phyloP scores from a whole-genome alignment of 768 basidiomycete species.

The Phaeotremella fagi region DNA sequence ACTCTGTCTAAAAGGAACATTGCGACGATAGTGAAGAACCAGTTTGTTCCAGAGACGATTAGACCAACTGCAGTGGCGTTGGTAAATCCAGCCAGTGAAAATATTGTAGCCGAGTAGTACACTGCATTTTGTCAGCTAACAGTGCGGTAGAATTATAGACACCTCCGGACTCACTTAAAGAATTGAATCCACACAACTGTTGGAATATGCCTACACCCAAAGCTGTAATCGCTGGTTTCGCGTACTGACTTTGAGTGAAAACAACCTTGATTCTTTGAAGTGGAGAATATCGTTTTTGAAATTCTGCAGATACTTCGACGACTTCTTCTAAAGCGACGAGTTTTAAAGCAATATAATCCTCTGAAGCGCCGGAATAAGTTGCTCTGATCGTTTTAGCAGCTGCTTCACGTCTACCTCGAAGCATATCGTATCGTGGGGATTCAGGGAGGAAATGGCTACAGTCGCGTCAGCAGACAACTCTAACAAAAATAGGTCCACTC shows the following conservation, averaged over 20 bases:
- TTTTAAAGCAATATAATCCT: conserved; percentile 25
- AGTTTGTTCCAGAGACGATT: conserved; percentile 31
- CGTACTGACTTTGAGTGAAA: conserved; percentile 19
- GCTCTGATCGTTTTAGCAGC: conserved; percentile 16
- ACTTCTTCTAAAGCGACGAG: conserved; percentile 24
- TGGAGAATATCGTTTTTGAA: conserved; percentile 9
- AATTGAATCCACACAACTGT: conserved; percentile 38
- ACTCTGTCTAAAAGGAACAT: conserved; percentile 32
- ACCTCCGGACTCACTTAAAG: conserved; percentile 15
- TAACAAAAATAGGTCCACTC: background rate
- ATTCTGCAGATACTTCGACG: conserved; percentile 12
- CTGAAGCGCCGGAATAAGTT: conserved; percentile 7
- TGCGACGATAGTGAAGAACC: conserved; percentile 30
- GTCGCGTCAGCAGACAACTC: background rate
- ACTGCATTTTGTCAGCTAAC: background rate
- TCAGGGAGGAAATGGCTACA: conserved; percentile 26
- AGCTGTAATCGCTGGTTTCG: conserved; percentile 22
- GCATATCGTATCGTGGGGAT: conserved; percentile 28
- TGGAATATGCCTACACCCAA: conserved; percentile 32
- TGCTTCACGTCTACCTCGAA: conserved; percentile 14
- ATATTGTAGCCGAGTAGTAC: conserved; percentile 35
- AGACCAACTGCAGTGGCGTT: conserved; percentile 27
- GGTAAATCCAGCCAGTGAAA: conserved; percentile 25
- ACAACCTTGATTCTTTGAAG: conserved; percentile 10
- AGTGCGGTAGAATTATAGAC: background rate